Conservation (phyloP, 768 basidiomycete species). For the Phaffia tasmanica region DNA sequence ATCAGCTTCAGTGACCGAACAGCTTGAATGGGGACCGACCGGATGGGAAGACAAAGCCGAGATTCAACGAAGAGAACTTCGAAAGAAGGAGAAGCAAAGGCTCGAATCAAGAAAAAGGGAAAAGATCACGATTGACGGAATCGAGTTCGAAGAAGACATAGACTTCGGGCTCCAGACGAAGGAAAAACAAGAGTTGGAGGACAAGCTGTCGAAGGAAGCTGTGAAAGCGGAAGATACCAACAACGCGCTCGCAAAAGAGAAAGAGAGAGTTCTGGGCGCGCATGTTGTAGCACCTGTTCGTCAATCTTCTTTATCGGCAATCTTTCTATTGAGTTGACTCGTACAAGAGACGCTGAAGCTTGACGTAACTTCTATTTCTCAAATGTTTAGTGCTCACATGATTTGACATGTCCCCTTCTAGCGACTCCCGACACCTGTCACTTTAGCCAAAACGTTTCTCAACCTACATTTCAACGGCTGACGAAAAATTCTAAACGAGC, state of each 20-base stretch:
- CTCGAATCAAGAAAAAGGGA: not conserved
- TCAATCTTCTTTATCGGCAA: not conserved
- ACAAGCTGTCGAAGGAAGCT: not conserved
- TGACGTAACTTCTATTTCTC: not conserved
- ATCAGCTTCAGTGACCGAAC: not conserved
- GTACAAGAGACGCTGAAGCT: not conserved
- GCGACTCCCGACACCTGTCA: conserved; percentile 16
- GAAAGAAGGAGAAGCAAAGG: not conserved
- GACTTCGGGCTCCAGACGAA: not conserved
- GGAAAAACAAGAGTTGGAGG: not conserved
- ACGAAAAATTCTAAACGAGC: conserved; percentile 79
- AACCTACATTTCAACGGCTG: conserved; percentile 68
- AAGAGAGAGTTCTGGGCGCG: conserved; percentile 6
- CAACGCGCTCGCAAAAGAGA: not conserved
- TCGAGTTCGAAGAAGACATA: conserved; percentile 13
- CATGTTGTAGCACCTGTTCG: conserved; percentile 23
- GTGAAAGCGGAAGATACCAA: not conserved
- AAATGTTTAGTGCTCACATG: conserved; percentile 20
- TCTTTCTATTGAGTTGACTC: not conserved
- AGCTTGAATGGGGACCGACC: not conserved
- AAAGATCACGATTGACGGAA: conserved; percentile 10
- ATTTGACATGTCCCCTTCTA: conserved; percentile 19
- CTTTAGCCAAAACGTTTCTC: conserved; percentile 46
- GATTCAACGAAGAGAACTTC: not conserved
- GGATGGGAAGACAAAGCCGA: not conserved